These are phyloP conservation scores for Podaxis sp. DNA, from an alignment of 768 basidiomycete genomes.

Conservation along the genomic window DNA sequence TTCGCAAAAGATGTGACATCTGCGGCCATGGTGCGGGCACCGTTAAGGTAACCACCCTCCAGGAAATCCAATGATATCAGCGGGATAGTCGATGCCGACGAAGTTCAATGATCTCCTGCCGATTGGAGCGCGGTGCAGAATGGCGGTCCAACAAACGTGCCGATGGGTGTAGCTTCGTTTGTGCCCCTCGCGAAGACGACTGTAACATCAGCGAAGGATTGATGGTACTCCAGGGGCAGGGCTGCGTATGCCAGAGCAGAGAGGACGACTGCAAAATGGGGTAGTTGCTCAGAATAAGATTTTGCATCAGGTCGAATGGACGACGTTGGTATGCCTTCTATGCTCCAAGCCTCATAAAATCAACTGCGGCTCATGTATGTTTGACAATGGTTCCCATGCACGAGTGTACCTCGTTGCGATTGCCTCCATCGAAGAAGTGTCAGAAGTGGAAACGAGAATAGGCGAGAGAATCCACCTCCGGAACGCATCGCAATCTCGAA, in stretches of 20 bases:
- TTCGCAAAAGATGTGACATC: constrained; percentile 23
- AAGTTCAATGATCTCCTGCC: constrained; percentile 28
- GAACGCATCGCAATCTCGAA: neutral
- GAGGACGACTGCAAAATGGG: constrained; percentile 8
- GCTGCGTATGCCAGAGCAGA: constrained; percentile 20
- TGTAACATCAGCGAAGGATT: constrained; percentile 26
- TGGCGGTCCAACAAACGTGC: constrained; percentile 32
- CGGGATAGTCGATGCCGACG: constrained; percentile 32
- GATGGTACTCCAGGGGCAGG: constrained; percentile 12
- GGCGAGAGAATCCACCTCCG: neutral
- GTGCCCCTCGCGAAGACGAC: constrained; percentile 37
- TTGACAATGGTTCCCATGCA: neutral
- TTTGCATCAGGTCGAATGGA: neutral
- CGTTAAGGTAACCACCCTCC: constrained; percentile 30
- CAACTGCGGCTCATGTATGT: neutral
- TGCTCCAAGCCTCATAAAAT: neutral
- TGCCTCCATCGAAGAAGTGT: neutral
- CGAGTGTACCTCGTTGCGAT: constrained; percentile 1
- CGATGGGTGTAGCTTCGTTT: constrained; percentile 26
- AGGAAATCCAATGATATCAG: constrained; percentile 30
- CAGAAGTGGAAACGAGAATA: neutral
- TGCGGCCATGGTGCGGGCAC: constrained; percentile 30
- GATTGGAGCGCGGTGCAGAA: constrained; percentile 27
- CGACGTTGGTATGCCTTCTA: neutral
- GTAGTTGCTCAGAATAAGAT: neutral